Conservation (phyloP, 352 stramenopile species). For the Pythium inflatum region DNA sequence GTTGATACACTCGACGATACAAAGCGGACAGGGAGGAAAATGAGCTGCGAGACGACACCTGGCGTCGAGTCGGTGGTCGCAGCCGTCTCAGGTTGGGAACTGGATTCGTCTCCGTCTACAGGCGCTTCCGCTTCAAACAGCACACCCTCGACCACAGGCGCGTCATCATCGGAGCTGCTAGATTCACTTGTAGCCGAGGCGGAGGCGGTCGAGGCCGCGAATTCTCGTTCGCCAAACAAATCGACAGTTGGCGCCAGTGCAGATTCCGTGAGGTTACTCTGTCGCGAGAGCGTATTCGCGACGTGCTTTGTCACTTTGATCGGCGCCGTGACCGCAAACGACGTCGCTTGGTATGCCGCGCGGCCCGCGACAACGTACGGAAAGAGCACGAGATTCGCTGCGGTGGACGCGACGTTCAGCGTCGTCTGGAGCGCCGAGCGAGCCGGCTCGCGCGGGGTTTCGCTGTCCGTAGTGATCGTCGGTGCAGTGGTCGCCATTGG, state of each 20-base stretch:
- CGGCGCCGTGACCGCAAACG: constrained; percentile 57
- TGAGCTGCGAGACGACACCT: constrained; percentile 53
- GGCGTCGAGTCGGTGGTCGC: neutral
- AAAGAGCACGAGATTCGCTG: constrained; percentile 63
- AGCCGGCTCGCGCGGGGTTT: neutral
- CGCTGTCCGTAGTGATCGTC: neutral
- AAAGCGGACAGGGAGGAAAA: constrained; percentile 64
- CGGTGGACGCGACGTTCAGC: constrained; percentile 55
- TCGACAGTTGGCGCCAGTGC: constrained; percentile 35
- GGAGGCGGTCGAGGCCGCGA: neutral
- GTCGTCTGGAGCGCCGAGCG: constrained; percentile 49
- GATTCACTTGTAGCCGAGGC: neutral
- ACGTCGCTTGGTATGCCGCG: constrained; percentile 60
- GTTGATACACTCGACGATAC: constrained; percentile 64
- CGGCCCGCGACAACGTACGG: constrained; percentile 68
- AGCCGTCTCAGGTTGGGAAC: neutral
- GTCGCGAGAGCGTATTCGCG: constrained; percentile 46
- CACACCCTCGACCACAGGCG: constrained; percentile 11
- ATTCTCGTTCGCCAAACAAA: constrained; percentile 53
- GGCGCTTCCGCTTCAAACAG: constrained; percentile 21
- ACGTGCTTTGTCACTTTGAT: constrained; percentile 63
- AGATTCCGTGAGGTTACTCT: too few species aligned
- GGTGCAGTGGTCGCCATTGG: neutral
- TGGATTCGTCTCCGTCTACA: neutral
- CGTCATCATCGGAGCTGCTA: neutral